phyloP scores from a whole-genome alignment of 768 basidiomycete genomes.

The Cyathus striatus region DNA sequence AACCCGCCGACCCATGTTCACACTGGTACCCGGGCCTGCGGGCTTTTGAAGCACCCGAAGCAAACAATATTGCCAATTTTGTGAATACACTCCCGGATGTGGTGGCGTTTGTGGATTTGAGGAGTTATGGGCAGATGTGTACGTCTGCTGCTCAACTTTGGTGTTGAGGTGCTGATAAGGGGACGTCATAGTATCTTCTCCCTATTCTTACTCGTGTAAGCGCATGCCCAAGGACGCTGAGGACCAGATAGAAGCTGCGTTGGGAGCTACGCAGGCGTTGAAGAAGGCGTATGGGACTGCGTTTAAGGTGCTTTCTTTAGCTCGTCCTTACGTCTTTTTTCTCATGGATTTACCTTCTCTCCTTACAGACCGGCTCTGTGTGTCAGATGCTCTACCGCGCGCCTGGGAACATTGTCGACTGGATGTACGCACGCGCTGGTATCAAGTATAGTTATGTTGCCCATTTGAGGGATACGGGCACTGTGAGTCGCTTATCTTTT shows the following conservation, averaged over 20 bases:
- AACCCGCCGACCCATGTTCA: slow-evolving; percentile 62
- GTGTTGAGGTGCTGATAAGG: background rate
- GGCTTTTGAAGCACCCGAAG: slow-evolving; percentile 75
- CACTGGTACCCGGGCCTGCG: slow-evolving; percentile 73
- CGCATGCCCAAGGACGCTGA: slow-evolving; percentile 64
- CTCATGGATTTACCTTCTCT: background rate
- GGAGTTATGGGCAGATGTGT: slow-evolving; percentile 85
- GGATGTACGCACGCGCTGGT: slow-evolving; percentile 25
- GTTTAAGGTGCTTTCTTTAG: slow-evolving; percentile 37
- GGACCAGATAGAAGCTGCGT: slow-evolving; percentile 67
- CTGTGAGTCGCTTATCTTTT: slow-evolving; percentile 16
- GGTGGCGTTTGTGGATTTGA: slow-evolving; percentile 65
- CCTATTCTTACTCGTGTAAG: slow-evolving; percentile 70
- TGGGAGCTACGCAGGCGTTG: slow-evolving; percentile 59
- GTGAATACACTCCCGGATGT: slow-evolving; percentile 48
- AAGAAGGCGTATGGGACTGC: slow-evolving; percentile 46
- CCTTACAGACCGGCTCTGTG: slow-evolving; percentile 15
- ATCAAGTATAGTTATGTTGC: slow-evolving; percentile 29
- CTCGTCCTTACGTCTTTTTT: background rate
- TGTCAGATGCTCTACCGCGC: slow-evolving; percentile 28
- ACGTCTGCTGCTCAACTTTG: slow-evolving; percentile 18
- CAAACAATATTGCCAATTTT: slow-evolving; percentile 69
- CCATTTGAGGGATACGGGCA: slow-evolving; percentile 29
- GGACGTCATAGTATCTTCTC: slow-evolving; percentile 62
- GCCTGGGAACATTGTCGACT: slow-evolving; percentile 29